Percentiles rank a stretch among this genome's conserved stretches.
Evolutionary conservation across 1,139 yeast genomes (phyloP).

Genomic region (Sugiyamaella neomexicana): DNA sequence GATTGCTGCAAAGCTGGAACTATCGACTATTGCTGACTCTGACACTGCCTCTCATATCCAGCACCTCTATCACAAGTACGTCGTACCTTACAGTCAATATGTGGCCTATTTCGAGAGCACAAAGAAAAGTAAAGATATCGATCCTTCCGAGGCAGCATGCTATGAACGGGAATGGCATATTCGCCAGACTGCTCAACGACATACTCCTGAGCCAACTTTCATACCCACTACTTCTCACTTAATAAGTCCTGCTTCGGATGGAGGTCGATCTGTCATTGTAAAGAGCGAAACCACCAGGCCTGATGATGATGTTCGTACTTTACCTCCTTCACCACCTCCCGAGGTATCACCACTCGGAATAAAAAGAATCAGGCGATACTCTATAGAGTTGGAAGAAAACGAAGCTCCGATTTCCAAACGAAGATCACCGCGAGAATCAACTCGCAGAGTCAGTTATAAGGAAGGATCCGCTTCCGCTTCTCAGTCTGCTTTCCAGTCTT

Average conservation of each 20-base stretch:
- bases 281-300: background rate
- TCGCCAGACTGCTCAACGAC: background rate
- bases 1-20: slow-evolving; percentile 27
- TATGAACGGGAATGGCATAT: background rate
- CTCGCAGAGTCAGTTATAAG: background rate
- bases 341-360: slow-evolving; percentile 12
- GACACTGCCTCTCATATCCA: slow-evolving; percentile 20
- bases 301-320: background rate
- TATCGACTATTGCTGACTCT: slow-evolving; percentile 22
- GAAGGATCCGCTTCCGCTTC: background rate
- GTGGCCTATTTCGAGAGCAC: slow-evolving; percentile 21
- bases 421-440: slow-evolving; percentile 1
- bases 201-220: background rate
- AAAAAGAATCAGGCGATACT: background rate
- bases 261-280: background rate
- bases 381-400: slow-evolving; percentile 4
- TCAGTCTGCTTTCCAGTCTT: background rate
- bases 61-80: slow-evolving; percentile 28
- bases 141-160: background rate
- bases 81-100: slow-evolving; percentile 39
- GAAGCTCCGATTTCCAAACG: slow-evolving; percentile 44
- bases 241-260: slow-evolving; percentile 1
- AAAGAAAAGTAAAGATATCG: slow-evolving; percentile 21
- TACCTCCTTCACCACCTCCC: slow-evolving; percentile 21
- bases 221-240: background rate